Conservation (phyloP, 2,329 filamentous ascomycete species). For the Cytospora paraplurivora region DNA sequence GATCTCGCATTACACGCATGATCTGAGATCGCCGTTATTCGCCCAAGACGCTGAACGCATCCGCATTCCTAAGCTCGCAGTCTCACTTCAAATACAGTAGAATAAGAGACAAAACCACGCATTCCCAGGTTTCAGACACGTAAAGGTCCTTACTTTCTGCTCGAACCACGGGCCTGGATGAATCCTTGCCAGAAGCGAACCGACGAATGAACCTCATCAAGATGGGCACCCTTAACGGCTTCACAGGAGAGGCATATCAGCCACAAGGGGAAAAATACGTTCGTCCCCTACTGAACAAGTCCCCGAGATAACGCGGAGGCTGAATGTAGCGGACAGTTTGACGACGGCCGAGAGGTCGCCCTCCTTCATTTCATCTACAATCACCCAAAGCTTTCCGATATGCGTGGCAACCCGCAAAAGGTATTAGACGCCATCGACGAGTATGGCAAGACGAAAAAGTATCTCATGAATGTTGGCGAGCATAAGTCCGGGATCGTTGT, state of each 20-base stretch:
- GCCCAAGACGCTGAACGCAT: not conserved
- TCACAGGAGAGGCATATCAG: slow-evolving; percentile 45
- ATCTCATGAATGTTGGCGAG: slow-evolving; percentile 79
- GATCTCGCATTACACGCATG: not conserved
- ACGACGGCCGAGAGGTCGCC: slow-evolving; percentile 75
- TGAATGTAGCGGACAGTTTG: slow-evolving; percentile 46
- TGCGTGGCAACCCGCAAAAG: slow-evolving; percentile 64
- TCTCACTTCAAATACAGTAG: not conserved
- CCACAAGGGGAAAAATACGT: slow-evolving; percentile 45
- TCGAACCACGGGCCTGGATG: not conserved
- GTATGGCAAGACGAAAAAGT: slow-evolving; percentile 61
- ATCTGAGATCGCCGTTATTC: not conserved
- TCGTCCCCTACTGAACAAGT: slow-evolving; percentile 15
- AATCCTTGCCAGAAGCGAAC: not conserved
- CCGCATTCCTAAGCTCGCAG: not conserved
- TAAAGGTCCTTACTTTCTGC: not conserved
- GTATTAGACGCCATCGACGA: slow-evolving; percentile 73
- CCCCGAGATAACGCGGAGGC: not conserved
- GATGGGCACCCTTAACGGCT: slow-evolving; percentile 32
- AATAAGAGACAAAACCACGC: not conserved
- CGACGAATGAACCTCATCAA: not conserved
- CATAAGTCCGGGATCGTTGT: slow-evolving; percentile 73
- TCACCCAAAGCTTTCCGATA: slow-evolving; percentile 61
- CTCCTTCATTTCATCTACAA: slow-evolving; percentile 70
- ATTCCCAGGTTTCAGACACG: too few relatives aligned